Evolutionary conservation across 306 rosid genomes (phyloP), one percentile per base, ranked within the genome.

Genomic region (Vigna hirtella): DNA sequence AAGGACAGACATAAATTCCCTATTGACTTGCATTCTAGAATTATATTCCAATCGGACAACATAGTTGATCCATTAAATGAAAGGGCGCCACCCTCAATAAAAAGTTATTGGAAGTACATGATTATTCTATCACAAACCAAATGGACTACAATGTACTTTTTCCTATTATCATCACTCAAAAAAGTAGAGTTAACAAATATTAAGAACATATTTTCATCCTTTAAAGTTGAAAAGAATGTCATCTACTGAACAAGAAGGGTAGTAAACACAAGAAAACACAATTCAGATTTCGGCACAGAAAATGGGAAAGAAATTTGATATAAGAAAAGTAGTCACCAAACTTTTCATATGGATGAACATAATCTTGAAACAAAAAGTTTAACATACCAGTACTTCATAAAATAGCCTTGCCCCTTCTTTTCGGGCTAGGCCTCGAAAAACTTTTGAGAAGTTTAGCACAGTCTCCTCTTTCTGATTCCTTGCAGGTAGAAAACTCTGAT

Each of bases 371-470:
- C 51, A 36, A 34, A 36, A 49, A 30, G 78, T 53, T 47, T 28
- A 72, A 81, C 87, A 15, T 91, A 96, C 99, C 97, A 95, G 88
- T 66, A 89, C 48, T 89, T 95, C 99, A 70, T 91, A 87, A 74
- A 95, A 95, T 55, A 93, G 74, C 78, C 86, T 81, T 45, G 97
- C 96, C 72, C 86, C 77, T 80, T 91, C 90, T 90, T 89, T 95
- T 81, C 79, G 76, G n/a, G 77, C 66, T 76, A 58, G 70, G 68
- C 91, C 81, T 48, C 69, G 57, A 17, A 85, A 48, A 78, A 87
- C 81, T 66, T 73, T 87, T 4, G 85, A 83, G 72, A 93, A 78
- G 68, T 86, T 90, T 83, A 90, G 45, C 17, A 36, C 81, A 69
- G 80, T 81, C 62, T 75, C 78, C 72, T 52, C 66, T 70, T 72